Conservation (phyloP, 176 grass and related monocot genomes). For the Carex kokanica region DNA sequence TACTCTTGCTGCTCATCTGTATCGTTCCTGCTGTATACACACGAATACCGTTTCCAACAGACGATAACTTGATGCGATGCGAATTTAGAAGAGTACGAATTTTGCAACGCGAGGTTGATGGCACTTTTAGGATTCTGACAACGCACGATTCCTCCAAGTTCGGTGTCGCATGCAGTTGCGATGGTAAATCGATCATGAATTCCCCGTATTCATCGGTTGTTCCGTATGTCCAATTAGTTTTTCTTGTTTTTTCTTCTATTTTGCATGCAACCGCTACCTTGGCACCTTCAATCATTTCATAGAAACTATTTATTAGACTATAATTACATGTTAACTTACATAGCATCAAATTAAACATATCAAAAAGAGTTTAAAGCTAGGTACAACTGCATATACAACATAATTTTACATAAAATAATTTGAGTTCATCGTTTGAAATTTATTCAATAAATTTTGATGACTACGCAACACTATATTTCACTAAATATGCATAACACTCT, state of each 20-base stretch:
- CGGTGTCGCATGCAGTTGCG: conserved; percentile 68
- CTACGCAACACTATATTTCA: too few species aligned
- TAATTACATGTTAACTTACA: neutral
- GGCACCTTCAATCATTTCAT: conserved; percentile 39
- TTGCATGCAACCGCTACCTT: conserved; percentile 52
- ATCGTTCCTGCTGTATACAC: conserved; percentile 53
- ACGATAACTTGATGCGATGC: conserved; percentile 27
- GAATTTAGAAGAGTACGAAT: neutral
- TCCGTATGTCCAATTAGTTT: conserved; percentile 25
- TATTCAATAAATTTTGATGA: too few species aligned
- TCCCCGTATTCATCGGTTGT: conserved; percentile 64
- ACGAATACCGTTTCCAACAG: conserved; percentile 33
- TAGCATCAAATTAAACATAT: neutral
- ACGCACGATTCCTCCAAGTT: conserved; percentile 52
- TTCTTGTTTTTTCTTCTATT: conserved; percentile 12
- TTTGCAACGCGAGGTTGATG: conserved; percentile 10
- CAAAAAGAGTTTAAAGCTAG: neutral
- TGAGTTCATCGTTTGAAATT: too few species aligned
- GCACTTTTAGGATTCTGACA: conserved; percentile 48
- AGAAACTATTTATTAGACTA: neutral
- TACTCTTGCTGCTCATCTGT: conserved; percentile 29
- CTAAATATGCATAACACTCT: too few species aligned
- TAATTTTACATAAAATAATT: too few species aligned
- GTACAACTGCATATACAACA: neutral
- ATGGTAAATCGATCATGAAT: conserved; percentile 70